Evolutionary conservation across 164 flowering plant species (phyloP), one percentile per base, ranked within the genome.

Genomic region (Vitis amurensis): DNA sequence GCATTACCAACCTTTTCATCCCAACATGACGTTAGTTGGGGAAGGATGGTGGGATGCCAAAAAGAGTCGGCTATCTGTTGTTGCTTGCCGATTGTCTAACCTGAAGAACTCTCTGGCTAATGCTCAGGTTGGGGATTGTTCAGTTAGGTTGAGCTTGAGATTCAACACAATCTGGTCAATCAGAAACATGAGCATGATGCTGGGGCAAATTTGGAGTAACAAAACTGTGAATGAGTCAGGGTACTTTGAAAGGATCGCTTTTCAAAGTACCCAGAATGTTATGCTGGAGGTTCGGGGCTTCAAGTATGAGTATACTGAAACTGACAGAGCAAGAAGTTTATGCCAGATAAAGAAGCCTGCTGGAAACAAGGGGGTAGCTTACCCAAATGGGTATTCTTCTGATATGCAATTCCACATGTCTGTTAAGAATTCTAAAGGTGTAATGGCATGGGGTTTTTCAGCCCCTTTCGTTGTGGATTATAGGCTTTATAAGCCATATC

Each of bases 41-140:
- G 88, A 85, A 69, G 91, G 87, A 49, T 64, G 70, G 3, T 87
- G 87, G 87, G 78, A 83, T 67, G 77, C 16, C 10, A 61, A 68
- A 62, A 78, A 59, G 47, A 79, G 73, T 61, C 68, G 5, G 64
- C 61, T 82, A 4, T 53, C 55, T 11, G 9, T 84, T 12, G 74
- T 78, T 64, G 87, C 78, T 48, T 87, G 87, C 55, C 69, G 81
- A 29, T 62, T 87, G 15, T 51, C 76, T 61, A 77, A 83, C 57
- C 29, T 16, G 4, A 19, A 23, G 13, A 61, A 50, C 61, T 71
- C 82, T 31, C 72, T 77, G 29, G 63, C 58, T 4, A 68, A 73
- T 71, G 78, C 78, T 49, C 70, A 61, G 16, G 64, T 82, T 68
- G 84, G 82, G 51, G 84, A 85, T 76, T 87, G 91, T 65, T 76